phyloP scores from a whole-genome alignment of 345 rosid species.

The Microcos paniculata region DNA sequence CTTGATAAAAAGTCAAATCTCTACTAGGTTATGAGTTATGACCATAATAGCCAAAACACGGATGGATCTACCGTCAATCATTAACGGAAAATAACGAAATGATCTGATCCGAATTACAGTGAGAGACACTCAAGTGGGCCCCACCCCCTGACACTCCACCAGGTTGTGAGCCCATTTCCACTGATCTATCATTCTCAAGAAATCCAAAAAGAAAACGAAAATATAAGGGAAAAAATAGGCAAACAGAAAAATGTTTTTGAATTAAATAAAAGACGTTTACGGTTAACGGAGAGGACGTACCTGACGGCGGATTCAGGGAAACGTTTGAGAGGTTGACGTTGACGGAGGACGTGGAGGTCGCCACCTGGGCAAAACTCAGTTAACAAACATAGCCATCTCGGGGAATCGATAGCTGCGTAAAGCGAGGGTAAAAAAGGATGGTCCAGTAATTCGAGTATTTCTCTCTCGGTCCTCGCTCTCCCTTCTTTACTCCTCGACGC shows the following conservation, averaged over 20 bases:
- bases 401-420: constrained; percentile 68
- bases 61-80: constrained; percentile 20
- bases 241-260: background rate
- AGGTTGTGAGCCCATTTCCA: constrained; percentile 37
- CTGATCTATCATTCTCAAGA: constrained; percentile 27
- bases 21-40: background rate
- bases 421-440: constrained; percentile 90
- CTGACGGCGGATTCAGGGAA: constrained; percentile 88
- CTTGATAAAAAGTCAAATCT: background rate
- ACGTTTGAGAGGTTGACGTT: constrained; percentile 70
- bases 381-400: constrained; percentile 77
- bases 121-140: constrained; percentile 15
- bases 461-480: constrained; percentile 80
- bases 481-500: constrained; percentile 77
- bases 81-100: constrained; percentile 5
- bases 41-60: background rate
- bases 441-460: constrained; percentile 74
- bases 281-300: constrained; percentile 38
- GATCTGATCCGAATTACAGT: constrained; percentile 17
- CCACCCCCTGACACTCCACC: constrained; percentile 27
- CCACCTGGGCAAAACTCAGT: constrained; percentile 97
- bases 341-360: constrained; percentile 98
- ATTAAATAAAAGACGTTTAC: constrained; percentile 7
- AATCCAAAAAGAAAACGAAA: background rate
- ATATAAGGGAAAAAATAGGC: constrained; percentile 12